A percentile compares a stretch with the other conserved stretches of the same genome.
Evolutionary conservation across 257 asterid genomes (phyloP).

Genomic region (Fraxinus excelsior): DNA sequence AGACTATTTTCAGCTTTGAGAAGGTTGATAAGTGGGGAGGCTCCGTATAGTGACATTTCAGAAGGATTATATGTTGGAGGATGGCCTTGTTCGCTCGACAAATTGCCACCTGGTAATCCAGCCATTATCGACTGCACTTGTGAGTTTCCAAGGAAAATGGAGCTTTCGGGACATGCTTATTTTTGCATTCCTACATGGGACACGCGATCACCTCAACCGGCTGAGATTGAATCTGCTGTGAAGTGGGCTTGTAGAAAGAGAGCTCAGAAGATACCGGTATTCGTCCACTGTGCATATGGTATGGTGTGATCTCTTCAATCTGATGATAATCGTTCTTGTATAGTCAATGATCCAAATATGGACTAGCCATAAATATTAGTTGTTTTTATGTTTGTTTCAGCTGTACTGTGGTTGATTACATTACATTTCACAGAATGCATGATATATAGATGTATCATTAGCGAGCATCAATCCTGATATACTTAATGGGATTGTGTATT

Average conservation of each 20-base stretch:
- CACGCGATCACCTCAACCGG: slow-evolving; percentile 81
- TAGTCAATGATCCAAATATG: background rate
- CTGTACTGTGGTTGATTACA: background rate
- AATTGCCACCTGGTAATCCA: slow-evolving; percentile 82
- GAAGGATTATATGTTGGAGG: slow-evolving; percentile 90
- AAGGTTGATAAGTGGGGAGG: slow-evolving; percentile 72
- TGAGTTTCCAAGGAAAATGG: slow-evolving; percentile 79
- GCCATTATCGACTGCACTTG: slow-evolving; percentile 93
- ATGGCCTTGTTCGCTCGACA: slow-evolving; percentile 77
- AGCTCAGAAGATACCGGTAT: slow-evolving; percentile 70
- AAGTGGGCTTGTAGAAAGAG: slow-evolving; percentile 95
- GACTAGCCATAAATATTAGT: background rate
- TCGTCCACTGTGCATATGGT: slow-evolving; percentile 95
- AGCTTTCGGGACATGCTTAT: slow-evolving; percentile 61
- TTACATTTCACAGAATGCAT: background rate
- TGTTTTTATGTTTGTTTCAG: background rate
- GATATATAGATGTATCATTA: background rate
- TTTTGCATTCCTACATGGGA: slow-evolving; percentile 92
- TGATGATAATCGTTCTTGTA: background rate
- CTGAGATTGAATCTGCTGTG: slow-evolving; percentile 81
- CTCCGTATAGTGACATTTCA: slow-evolving; percentile 65
- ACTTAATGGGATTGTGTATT: background rate
- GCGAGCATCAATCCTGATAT: background rate
- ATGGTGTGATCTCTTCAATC: slow-evolving; percentile 17
- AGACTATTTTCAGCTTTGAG: slow-evolving; percentile 71